These are phyloP conservation scores for Colletotrichum agaves DNA, from an alignment of 2,329 filamentous ascomycete genomes.

Conservation along the genomic window DNA sequence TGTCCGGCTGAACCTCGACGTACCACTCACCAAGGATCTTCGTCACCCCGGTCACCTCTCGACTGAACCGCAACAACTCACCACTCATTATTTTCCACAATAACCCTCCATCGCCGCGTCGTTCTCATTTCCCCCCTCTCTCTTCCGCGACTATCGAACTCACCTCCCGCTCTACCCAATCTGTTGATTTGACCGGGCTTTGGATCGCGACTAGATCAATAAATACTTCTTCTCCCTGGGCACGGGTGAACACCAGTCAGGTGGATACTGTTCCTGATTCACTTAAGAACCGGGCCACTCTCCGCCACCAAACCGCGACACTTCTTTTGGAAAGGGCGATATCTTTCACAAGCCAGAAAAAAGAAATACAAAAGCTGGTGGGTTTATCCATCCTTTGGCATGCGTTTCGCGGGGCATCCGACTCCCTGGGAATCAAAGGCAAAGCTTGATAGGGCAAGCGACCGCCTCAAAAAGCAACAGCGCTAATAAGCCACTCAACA, in stretches of 20 bases:
- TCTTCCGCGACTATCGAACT: neutral
- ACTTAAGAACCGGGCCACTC: constrained; percentile 24
- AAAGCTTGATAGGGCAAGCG: neutral
- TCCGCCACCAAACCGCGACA: constrained; percentile 26
- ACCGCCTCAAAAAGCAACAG: constrained; percentile 20
- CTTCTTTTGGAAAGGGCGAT: neutral
- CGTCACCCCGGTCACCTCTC: constrained; percentile 25
- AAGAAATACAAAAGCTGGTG: neutral
- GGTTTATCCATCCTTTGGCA: neutral
- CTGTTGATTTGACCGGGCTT: constrained; percentile 15
- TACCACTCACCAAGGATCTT: constrained; percentile 15
- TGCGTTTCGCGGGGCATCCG: constrained; percentile 1
- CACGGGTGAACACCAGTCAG: neutral
- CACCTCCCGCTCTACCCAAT: neutral
- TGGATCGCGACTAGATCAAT: constrained; percentile 24
- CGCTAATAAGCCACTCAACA: constrained; percentile 32
- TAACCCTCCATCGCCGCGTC: constrained; percentile 22
- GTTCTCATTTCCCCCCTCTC: constrained; percentile 8
- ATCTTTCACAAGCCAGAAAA: neutral
- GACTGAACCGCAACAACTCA: constrained; percentile 12
- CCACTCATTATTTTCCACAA: constrained; percentile 22
- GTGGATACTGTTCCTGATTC: constrained; percentile 34
- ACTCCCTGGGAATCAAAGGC: constrained; percentile 8
- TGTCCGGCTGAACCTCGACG: constrained; percentile 33
- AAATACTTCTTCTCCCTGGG: constrained; percentile 24